These are phyloP conservation scores for Corinectria fuckeliana DNA, from an alignment of 2,329 filamentous ascomycete genomes.

Conservation along the genomic window DNA sequence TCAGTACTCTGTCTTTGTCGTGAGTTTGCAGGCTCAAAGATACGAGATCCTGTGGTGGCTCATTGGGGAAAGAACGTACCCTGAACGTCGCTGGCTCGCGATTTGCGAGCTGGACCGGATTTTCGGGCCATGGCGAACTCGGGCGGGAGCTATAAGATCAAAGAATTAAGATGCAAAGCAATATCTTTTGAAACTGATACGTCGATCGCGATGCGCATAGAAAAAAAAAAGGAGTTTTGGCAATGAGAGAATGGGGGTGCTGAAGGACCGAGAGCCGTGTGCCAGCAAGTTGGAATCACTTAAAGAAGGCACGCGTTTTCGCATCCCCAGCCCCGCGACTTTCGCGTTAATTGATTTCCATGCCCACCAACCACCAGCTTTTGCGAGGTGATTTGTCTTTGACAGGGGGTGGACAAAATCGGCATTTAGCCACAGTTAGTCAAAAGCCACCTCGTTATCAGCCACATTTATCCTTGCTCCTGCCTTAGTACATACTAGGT, in stretches of 20 bases:
- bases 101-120: slow-evolving; percentile 26
- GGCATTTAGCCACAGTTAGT: neutral
- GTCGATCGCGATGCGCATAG: neutral
- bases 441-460: neutral
- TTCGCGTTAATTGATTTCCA: slow-evolving; percentile 6
- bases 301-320: slow-evolving; percentile 12
- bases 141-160: neutral
- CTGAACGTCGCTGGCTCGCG: slow-evolving; percentile 50
- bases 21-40: neutral
- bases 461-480: neutral
- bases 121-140: slow-evolving; percentile 30
- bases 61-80: slow-evolving; percentile 39
- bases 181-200: neutral
- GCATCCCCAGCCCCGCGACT: slow-evolving; percentile 24
- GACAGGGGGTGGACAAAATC: neutral
- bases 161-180: neutral
- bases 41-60: too few relatives aligned
- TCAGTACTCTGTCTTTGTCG: slow-evolving; percentile 25
- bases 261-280: neutral
- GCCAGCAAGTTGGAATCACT: neutral
- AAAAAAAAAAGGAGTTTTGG: neutral
- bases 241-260: neutral
- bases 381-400: neutral
- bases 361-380: neutral
- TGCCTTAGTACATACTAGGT: neutral